These are phyloP conservation scores for Iris pallida DNA, from an alignment of 116 monocot genomes.

Conservation along the genomic window DNA sequence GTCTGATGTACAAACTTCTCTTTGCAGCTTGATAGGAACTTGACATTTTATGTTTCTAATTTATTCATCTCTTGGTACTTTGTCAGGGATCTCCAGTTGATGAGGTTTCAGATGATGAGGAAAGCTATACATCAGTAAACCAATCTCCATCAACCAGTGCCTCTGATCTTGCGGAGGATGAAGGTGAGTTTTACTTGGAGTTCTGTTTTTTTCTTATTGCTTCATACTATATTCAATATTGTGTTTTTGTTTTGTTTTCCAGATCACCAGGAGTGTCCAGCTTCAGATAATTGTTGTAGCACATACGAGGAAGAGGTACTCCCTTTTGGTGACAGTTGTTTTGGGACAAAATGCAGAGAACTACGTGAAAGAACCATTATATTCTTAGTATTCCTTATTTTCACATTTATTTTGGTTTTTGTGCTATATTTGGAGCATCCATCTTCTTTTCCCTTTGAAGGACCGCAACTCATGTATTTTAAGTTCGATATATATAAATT, in stretches of 20 bases:
- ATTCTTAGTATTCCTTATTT: no score
- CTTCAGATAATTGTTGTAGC: constrained; percentile 13
- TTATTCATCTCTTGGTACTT: constrained; percentile 12
- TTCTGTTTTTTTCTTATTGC: neutral
- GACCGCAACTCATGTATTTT: no score
- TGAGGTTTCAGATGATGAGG: constrained; percentile 45
- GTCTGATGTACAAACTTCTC: constrained; percentile 16
- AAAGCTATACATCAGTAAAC: constrained; percentile 19
- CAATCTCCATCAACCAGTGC: constrained; percentile 24
- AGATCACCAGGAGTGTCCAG: constrained; percentile 25
- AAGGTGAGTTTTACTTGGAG: constrained; percentile 17
- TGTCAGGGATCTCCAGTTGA: constrained; percentile 31
- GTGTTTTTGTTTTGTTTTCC: constrained; percentile 10
- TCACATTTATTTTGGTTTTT: no score
- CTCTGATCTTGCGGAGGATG: constrained; percentile 35
- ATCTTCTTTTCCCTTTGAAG: no score
- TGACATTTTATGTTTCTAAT: neutral
- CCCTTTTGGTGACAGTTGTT: neutral
- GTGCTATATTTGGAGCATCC: no score
- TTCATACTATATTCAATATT: neutral
- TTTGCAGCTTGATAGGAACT: neutral
- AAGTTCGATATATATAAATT: no score
- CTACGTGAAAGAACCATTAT: no score
- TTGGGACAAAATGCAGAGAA: no score
- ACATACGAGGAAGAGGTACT: constrained; percentile 35